Evolutionary conservation across 2,329 filamentous ascomycete species (phyloP).

Genomic region (Myriosclerotinia curreyana): DNA sequence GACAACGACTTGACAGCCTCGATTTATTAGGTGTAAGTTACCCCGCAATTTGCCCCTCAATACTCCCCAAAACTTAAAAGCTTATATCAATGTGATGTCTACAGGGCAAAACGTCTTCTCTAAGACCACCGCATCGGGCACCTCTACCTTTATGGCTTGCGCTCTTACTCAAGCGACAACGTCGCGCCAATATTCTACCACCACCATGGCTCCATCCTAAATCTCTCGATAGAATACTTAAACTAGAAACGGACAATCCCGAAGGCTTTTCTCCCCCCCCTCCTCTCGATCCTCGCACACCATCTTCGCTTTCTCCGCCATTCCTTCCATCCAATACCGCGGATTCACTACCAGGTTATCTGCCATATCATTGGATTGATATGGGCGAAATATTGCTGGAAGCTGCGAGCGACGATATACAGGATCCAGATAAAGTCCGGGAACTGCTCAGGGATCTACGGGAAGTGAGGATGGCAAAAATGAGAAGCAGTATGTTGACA

Average conservation of each 20-base stretch:
- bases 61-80: constrained; percentile 39
- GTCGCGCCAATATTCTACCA: constrained; percentile 86
- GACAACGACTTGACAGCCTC: constrained; percentile 83
- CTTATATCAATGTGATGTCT: constrained; percentile 2
- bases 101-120: constrained; percentile 72
- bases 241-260: constrained; percentile 71
- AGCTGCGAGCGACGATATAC: constrained; percentile 79
- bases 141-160: constrained; percentile 91
- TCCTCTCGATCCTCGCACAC: constrained; percentile 55
- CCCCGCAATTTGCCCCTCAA: constrained; percentile 29
- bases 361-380: constrained; percentile 97
- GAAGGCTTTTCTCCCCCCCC: constrained; percentile 76
- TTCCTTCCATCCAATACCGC: constrained; percentile 76
- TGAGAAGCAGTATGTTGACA: constrained; percentile 69
- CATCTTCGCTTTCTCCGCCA: constrained; percentile 57
- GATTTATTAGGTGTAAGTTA: constrained; percentile 75
- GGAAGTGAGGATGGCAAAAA: constrained; percentile 86
- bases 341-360: constrained; percentile 61
- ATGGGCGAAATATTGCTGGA: constrained; percentile 83
- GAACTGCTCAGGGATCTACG: constrained; percentile 75
- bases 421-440: constrained; percentile 68
- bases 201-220: constrained; percentile 82
- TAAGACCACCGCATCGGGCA: constrained; percentile 78
- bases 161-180: constrained; percentile 88
- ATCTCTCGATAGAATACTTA: constrained; percentile 73